A percentile compares a stretch with the other conserved stretches of the same genome.
Evolutionary conservation across 2,329 filamentous ascomycete genomes (phyloP).

Genomic region (Sclerotinia trifoliorum): DNA sequence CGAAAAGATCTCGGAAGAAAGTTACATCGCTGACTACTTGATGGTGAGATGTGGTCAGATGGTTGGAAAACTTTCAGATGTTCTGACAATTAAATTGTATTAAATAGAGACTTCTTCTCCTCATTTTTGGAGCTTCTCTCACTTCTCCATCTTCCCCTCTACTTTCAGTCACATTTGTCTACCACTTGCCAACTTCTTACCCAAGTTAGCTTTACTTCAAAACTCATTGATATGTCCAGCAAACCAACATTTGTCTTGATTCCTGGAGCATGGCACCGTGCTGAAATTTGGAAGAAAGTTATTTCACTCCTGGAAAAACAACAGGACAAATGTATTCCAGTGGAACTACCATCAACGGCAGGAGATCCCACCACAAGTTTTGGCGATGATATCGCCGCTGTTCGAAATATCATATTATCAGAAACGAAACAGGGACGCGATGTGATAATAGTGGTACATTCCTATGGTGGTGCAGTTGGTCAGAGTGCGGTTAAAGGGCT

Average conservation of each 20-base stretch:
- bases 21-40: neutral
- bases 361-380: slow-evolving; percentile 39
- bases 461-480: slow-evolving; percentile 45
- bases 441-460: slow-evolving; percentile 46
- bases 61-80: neutral
- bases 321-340: slow-evolving; percentile 38
- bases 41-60: neutral
- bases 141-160: neutral
- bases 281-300: slow-evolving; percentile 42
- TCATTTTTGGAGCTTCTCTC: neutral
- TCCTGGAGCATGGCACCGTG: slow-evolving; percentile 49
- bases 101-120: neutral
- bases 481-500: slow-evolving; percentile 45
- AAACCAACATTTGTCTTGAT: slow-evolving; percentile 47
- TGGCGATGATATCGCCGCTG: slow-evolving; percentile 42
- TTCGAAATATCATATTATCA: slow-evolving; percentile 39
- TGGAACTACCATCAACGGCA: slow-evolving; percentile 42
- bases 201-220: no score
- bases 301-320: slow-evolving; percentile 38
- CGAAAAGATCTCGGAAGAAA: slow-evolving; percentile 1
- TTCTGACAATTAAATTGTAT: rapidly evolving
- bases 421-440: slow-evolving; percentile 42
- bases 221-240: slow-evolving; percentile 20
- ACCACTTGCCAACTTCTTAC: neutral
- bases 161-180: neutral